Percentiles rank a stretch among this genome's conserved stretches.
phyloP scores from a whole-genome alignment of 805 yeast genomes.

The Saturnispora sanitii region DNA sequence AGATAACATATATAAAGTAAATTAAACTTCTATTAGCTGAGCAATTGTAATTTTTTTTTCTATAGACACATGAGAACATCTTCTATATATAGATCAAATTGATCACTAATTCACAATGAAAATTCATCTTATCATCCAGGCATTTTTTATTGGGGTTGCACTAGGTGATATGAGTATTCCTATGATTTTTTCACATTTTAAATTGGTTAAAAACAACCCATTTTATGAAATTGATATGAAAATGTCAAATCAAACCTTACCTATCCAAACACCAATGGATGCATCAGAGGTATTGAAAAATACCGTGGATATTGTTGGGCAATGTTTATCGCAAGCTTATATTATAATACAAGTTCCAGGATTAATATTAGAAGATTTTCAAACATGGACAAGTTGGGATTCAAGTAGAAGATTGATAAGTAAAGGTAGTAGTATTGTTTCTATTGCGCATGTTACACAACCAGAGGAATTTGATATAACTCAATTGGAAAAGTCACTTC shows the following conservation, averaged over 20 bases:
- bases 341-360: slow-evolving; percentile 49
- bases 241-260: slow-evolving; percentile 3
- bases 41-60: neutral
- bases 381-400: slow-evolving; percentile 33
- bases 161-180: slow-evolving; percentile 6
- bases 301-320: slow-evolving; percentile 16
- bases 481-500: slow-evolving; percentile 3
- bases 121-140: neutral
- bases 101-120: neutral
- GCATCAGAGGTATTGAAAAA: neutral
- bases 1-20: too few species aligned
- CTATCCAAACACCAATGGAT: slow-evolving; percentile 3
- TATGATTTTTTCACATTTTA: slow-evolving; percentile 4
- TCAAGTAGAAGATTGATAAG: slow-evolving; percentile 41
- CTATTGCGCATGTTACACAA: slow-evolving; percentile 41
- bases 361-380: slow-evolving; percentile 37
- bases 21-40: neutral
- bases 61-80: too few species aligned
- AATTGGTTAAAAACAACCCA: slow-evolving; percentile 5
- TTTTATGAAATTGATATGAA: slow-evolving; percentile 4
- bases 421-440: slow-evolving; percentile 51
- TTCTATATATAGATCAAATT: neutral
- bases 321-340: slow-evolving; percentile 49
- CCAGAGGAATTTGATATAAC: slow-evolving; percentile 17
- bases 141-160: neutral